Evolutionary conservation across 2,329 filamentous ascomycete species (phyloP), one percentile per base, ranked within the genome.

Genomic region (Diaporthe eres): DNA sequence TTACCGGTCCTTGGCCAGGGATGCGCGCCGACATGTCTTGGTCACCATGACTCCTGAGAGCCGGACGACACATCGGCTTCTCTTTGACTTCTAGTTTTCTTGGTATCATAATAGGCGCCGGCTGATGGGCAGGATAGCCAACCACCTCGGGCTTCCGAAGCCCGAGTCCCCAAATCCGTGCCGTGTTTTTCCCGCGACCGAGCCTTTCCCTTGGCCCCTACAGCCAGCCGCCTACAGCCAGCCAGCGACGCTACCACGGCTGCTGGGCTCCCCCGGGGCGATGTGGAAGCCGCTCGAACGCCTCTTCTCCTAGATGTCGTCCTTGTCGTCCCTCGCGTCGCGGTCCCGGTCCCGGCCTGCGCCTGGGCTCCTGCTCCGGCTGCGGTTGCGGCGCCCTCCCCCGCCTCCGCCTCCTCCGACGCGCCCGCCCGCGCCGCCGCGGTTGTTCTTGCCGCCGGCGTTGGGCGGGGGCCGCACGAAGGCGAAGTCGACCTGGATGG

Each of bases 401-500:
- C 82, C 83, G 58, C 84, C 84, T 47, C 87, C 82, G 3, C 85
- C 84, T 19, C 85, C 85, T 44, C 85, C 83, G 28, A 84, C 85
- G 13, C 82, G 82, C 1, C 83, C 81, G 1, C 84, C 85, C 4
- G 82, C 84, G 68, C 85, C 84, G 65, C 79, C 78, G 28, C 80
- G 78, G 65, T 78, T 80, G 72, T 81, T 81, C 63, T 78, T 79
- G n/a, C 80, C 82, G 51, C 70, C 77, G 82, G 92, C 92, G 74
- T 87, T 89, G 25, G 92, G 93, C 22, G 94, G 94, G 75, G 94
- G 94, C 67, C 94, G 88, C 76, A 97, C 94, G 82, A 97, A 97
- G 1, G 94, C 95, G 84, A 95, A 97, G 85, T 97, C 94, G 77
- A 96, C 94, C 76, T 90, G 87, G 78, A 97, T 90, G 10, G 93